phyloP scores from a whole-genome alignment of 352 stramenopile species.

The Phytophthora multivora region DNA sequence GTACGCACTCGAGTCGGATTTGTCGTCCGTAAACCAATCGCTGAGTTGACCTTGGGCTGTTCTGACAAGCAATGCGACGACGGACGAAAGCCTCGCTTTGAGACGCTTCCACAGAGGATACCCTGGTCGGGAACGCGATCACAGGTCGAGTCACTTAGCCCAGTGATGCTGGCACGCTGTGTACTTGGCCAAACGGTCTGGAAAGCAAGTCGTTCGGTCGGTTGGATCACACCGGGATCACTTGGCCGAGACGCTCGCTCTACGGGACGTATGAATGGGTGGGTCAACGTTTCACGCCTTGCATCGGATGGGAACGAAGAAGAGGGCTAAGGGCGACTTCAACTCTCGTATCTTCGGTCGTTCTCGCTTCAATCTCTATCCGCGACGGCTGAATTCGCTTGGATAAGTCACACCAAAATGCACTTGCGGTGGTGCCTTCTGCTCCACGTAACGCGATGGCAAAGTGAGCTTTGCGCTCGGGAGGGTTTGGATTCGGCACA shows the following conservation, averaged over 20 bases:
- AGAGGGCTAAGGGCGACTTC: slow-evolving; percentile 9
- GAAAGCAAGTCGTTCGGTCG: too few relatives aligned
- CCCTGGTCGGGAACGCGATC: slow-evolving; percentile 11
- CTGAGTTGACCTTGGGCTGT: neutral
- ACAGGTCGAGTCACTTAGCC: neutral
- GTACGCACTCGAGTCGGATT: slow-evolving; percentile 13
- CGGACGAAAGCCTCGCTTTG: slow-evolving; percentile 10
- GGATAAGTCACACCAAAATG: neutral
- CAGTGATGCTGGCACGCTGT: neutral
- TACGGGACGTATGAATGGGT: slow-evolving; percentile 4
- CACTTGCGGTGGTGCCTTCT: neutral
- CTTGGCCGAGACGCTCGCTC: too few relatives aligned
- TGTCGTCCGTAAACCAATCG: slow-evolving; percentile 10
- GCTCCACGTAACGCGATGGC: slow-evolving; percentile 11
- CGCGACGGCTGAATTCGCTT: slow-evolving; percentile 9
- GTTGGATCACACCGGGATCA: too few relatives aligned
- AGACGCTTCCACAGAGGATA: slow-evolving; percentile 17
- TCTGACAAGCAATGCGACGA: slow-evolving; percentile 8
- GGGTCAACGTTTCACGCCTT: slow-evolving; percentile 1
- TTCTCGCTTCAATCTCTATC: neutral
- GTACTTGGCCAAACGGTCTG: too few relatives aligned
- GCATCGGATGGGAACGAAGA: slow-evolving; percentile 31
- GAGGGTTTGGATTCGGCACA: neutral
- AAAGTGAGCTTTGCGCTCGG: neutral
- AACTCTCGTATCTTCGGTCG: neutral